Conservation (phyloP, 352 stramenopile genomes). For the Phytophthora vignae region DNA sequence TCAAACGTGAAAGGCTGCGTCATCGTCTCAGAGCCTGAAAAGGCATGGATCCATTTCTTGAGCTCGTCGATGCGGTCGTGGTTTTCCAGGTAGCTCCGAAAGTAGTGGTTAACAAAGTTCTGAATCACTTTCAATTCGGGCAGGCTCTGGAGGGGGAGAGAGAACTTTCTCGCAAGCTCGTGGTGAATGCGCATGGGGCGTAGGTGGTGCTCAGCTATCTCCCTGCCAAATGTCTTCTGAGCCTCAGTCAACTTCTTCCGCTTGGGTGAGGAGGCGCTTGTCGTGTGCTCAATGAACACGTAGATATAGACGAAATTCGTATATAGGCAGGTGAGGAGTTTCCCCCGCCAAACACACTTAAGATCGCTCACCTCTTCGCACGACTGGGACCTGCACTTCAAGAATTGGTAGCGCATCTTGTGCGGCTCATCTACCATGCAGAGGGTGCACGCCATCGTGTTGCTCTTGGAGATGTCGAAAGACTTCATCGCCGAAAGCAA, state of each 20-base stretch:
- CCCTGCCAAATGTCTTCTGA: too few species aligned
- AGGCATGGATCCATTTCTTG: neutral
- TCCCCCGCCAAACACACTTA: neutral
- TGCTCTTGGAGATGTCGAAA: neutral
- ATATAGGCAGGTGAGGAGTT: neutral
- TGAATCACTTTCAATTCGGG: neutral
- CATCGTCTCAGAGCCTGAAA: neutral
- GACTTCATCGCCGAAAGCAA: neutral
- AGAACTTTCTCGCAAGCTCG: conserved; percentile 9
- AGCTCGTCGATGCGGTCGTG: conserved; percentile 11
- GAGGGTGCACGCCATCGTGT: neutral
- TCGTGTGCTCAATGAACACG: neutral
- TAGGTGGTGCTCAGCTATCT: neutral
- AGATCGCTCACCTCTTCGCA: neutral
- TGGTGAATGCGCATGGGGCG: neutral
- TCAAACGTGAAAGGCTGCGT: conserved; percentile 9
- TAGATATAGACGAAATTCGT: neutral
- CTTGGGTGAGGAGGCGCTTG: neutral
- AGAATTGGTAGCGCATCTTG: neutral
- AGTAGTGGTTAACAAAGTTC: conserved; percentile 19
- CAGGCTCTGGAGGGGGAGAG: neutral
- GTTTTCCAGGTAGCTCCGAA: neutral
- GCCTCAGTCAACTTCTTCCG: too few species aligned
- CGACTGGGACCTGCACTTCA: neutral
- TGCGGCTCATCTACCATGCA: neutral